Evolutionary conservation across 139 green algal genomes (phyloP).

Genomic region (Asterochloris erici): DNA sequence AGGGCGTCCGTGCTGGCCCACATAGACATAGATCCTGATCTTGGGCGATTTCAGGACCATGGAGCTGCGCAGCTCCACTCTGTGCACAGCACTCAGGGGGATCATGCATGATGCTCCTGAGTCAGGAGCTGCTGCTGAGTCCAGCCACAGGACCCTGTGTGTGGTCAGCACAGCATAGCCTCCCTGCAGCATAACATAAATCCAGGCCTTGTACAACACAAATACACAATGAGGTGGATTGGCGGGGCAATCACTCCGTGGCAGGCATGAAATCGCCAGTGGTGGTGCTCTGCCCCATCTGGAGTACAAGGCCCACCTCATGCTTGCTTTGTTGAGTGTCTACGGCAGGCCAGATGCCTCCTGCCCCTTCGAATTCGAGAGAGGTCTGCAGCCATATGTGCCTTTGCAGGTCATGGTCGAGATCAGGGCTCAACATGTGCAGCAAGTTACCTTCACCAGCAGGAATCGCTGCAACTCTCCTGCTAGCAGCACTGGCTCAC

Average conservation of each 20-base stretch:
- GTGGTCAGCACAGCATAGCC: constrained; percentile 30
- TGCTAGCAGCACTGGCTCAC: constrained; percentile 49
- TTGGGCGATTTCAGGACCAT: constrained; percentile 19
- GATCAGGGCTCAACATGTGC: background rate
- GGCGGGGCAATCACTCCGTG: background rate
- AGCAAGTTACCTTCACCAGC: constrained; percentile 49
- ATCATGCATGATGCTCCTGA: constrained; percentile 22
- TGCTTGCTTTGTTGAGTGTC: background rate
- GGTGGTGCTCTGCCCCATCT: background rate
- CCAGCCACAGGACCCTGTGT: constrained; percentile 34
- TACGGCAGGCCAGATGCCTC: background rate
- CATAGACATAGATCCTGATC: constrained; percentile 26
- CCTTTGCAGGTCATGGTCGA: background rate
- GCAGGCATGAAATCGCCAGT: background rate
- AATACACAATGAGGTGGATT: background rate
- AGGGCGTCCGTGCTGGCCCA: constrained; percentile 23
- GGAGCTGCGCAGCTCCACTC: constrained; percentile 13
- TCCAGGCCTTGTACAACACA: background rate
- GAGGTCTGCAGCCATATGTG: too few species aligned
- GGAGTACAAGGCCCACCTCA: background rate
- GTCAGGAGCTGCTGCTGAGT: background rate
- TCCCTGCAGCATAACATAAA: constrained; percentile 7
- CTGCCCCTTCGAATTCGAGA: too few species aligned
- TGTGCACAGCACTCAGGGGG: constrained; percentile 22
- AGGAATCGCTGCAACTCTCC: constrained; percentile 61